Evolutionary conservation across 2,329 filamentous ascomycete species (phyloP), one percentile per base, ranked within the genome.

Genomic region (Venturia carpophila): DNA sequence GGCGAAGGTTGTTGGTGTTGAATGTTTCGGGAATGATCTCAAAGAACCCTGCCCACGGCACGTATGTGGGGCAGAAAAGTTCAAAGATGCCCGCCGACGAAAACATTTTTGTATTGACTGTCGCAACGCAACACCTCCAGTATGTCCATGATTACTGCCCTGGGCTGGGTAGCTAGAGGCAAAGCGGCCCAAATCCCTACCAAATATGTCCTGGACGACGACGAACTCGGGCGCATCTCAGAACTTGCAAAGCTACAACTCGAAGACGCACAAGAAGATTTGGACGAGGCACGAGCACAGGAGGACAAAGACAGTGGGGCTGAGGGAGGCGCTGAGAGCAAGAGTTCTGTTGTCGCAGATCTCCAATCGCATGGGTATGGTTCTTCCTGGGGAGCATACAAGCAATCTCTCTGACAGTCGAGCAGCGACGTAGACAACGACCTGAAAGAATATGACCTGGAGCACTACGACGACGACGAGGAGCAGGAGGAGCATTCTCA

Each of bases 371-470:
- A 62, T 62, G 43, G n/a, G 43, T 42, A 42, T 10, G 27, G 30
- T n/a, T 10, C 5, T 27, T 62, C 6, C 21, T 19, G 7, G 21
- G 60, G 27, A 13, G 30, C 75, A 52, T 21, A 15, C 15, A 21
- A 15, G 37, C 10, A 9, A 55, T 55, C 11, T 11, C 49, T 30
- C 52, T 58, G 10, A 58, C 30, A 58, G 27, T 27, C 24, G 39
- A 30, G 17, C 41, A 76, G 75, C 60, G 76, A 77, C 66, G 72
- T 74, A 27, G 91, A 96, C 73, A 91, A 95, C 69, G 92, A 96
- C 74, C 82, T 99, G 62, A 94, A 93, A 77, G 92, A 99, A 77
- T 99, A 97, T 77, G 88, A 99, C 73, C 83, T 99, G 64, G 93
- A 97, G 69, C 87, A 96, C 76, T 99, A 99, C 75, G 90, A 94